Evolutionary conservation across 495 filamentous ascomycete genomes (phyloP).

Genomic region (Penicillium robsamsonii): DNA sequence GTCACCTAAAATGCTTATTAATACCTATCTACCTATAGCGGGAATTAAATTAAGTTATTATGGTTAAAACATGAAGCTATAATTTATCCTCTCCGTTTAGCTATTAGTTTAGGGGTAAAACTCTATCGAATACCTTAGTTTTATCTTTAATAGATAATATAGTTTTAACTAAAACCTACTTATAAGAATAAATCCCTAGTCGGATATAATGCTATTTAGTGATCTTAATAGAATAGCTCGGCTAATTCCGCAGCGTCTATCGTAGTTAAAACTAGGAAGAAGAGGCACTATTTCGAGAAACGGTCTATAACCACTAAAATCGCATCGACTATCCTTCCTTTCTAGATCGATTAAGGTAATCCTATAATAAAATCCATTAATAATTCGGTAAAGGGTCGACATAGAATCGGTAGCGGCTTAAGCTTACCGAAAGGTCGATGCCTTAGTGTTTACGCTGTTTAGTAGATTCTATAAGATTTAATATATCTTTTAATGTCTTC

Average conservation of each 20-base stretch:
- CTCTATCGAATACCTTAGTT: not conserved
- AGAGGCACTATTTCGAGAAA: not conserved
- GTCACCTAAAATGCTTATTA: too few relatives aligned
- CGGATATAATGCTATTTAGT: not conserved
- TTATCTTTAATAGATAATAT: not conserved
- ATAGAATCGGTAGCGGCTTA: not conserved
- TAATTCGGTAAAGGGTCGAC: not conserved
- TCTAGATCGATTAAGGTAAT: not conserved
- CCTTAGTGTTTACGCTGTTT: not conserved
- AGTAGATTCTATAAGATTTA: not conserved
- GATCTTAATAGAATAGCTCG: not conserved
- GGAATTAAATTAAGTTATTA: too few relatives aligned
- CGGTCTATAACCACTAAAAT: not conserved
- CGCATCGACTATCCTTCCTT: not conserved
- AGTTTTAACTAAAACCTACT: not conserved
- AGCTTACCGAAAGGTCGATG: not conserved
- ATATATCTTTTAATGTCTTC: not conserved
- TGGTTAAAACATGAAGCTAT: too few relatives aligned
- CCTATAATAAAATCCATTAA: not conserved
- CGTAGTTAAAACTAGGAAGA: not conserved
- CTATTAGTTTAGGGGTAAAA: slow-evolving; percentile 1
- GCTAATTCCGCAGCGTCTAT: not conserved
- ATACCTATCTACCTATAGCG: too few relatives aligned
- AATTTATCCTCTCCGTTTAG: not conserved
- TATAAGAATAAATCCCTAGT: not conserved